Conservation (phyloP, 2,329 filamentous ascomycete genomes). For the Diaporthe caulivora region DNA sequence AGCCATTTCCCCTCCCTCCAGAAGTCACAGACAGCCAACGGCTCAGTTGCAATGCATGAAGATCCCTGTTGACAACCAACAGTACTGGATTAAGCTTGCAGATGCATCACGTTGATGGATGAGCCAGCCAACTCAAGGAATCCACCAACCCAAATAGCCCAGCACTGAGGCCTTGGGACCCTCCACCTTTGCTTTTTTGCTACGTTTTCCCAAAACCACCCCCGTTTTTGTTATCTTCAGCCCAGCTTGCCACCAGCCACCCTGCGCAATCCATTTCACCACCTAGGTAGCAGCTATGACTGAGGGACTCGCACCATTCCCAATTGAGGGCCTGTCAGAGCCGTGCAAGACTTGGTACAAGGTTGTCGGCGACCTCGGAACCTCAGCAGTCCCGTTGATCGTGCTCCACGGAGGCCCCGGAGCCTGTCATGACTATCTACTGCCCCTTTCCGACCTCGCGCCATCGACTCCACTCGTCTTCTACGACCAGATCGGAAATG, state of each 20-base stretch:
- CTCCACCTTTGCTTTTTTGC: neutral
- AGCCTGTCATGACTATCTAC: conserved; percentile 56
- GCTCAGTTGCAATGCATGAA: neutral
- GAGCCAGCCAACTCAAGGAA: neutral
- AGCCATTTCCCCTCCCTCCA: conserved; percentile 1
- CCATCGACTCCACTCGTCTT: conserved; percentile 58
- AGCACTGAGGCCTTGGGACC: neutral
- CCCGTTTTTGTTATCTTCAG: neutral
- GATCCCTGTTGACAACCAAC: neutral
- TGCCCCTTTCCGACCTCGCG: conserved; percentile 52
- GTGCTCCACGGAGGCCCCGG: conserved; percentile 58
- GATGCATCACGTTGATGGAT: neutral
- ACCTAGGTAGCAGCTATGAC: conserved; percentile 14
- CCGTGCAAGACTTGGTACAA: conserved; percentile 38
- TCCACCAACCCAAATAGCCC: neutral
- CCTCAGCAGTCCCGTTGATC: conserved; percentile 23
- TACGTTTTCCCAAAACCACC: neutral
- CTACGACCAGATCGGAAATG: conserved; percentile 67
- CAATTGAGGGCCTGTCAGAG: conserved; percentile 19
- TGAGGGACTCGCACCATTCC: neutral
- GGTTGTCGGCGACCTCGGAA: conserved; percentile 29
- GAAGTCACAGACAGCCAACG: neutral
- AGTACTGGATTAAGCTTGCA: neutral
- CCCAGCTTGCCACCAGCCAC: too few species aligned
- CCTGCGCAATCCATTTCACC: neutral